phyloP scores from a whole-genome alignment of 495 filamentous ascomycete genomes.

The Penicillium ochrochloron region DNA sequence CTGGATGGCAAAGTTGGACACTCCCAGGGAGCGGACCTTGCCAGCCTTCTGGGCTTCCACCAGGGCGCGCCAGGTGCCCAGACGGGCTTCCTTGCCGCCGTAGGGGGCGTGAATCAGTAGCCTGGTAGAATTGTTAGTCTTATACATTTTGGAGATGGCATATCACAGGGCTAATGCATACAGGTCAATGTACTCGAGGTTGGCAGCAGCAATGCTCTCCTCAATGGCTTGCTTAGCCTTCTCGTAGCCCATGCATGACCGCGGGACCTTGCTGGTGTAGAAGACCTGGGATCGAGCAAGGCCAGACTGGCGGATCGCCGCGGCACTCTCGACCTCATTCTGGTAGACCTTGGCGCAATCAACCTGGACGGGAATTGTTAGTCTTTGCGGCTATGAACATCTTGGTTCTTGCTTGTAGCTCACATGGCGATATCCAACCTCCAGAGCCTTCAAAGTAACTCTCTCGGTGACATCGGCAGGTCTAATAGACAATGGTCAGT shows the following conservation, averaged over 20 bases:
- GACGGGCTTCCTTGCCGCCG: slow-evolving; percentile 53
- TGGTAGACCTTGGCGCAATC: slow-evolving; percentile 59
- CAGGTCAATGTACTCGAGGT: slow-evolving; percentile 61
- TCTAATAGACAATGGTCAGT: slow-evolving; percentile 32
- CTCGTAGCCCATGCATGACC: slow-evolving; percentile 52
- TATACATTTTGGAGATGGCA: background rate
- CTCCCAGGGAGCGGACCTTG: slow-evolving; percentile 57
- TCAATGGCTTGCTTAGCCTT: slow-evolving; percentile 54
- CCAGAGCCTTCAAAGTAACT: slow-evolving; percentile 65
- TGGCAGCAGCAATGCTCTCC: slow-evolving; percentile 49
- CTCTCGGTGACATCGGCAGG: slow-evolving; percentile 60
- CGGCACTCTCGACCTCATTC: slow-evolving; percentile 56
- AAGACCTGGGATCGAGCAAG: slow-evolving; percentile 56
- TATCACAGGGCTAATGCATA: slow-evolving; percentile 25
- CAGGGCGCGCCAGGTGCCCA: slow-evolving; percentile 59
- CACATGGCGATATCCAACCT: slow-evolving; percentile 75
- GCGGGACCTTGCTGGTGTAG: slow-evolving; percentile 61
- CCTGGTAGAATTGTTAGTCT: slow-evolving; percentile 27
- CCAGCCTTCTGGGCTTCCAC: slow-evolving; percentile 59
- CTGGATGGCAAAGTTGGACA: slow-evolving; percentile 59
- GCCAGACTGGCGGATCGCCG: slow-evolving; percentile 50
- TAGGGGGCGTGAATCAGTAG: slow-evolving; percentile 62
- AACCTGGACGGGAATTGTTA: slow-evolving; percentile 39
- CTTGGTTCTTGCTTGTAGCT: slow-evolving; percentile 13
- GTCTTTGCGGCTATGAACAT: background rate